Evolutionary conservation across 257 asterid genomes (phyloP).

Genomic region (Lavandula angustifolia): DNA sequence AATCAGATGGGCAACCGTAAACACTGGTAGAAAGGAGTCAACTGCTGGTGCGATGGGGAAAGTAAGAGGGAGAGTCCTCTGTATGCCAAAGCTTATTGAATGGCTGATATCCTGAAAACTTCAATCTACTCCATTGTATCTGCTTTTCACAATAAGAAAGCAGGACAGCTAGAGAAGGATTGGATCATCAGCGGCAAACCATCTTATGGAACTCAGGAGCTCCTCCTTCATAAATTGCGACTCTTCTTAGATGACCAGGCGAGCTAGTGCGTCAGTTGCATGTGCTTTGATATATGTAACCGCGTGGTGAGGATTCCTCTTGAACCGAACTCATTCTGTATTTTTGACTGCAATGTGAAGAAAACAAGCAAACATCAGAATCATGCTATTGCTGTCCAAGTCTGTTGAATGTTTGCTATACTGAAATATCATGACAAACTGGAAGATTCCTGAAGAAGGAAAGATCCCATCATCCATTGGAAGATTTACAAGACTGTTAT

Average conservation of each 20-base stretch:
- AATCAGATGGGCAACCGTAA: constrained; percentile 82
- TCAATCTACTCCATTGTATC: constrained; percentile 70
- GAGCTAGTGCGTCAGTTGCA: constrained; percentile 46
- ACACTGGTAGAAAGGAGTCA: constrained; percentile 69
- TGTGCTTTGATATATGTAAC: not conserved
- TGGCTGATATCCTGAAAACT: constrained; percentile 79
- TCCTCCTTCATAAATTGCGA: constrained; percentile 71
- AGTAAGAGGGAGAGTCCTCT: constrained; percentile 73
- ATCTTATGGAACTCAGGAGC: constrained; percentile 72
- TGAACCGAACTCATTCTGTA: too few species aligned
- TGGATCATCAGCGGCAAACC: constrained; percentile 76
- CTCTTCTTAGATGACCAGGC: constrained; percentile 80
- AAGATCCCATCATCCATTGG: too few species aligned
- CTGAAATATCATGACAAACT: too few species aligned
- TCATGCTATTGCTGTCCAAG: too few species aligned
- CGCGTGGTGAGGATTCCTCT: too few species aligned
- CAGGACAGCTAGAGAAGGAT: constrained; percentile 75
- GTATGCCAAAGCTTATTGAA: constrained; percentile 67
- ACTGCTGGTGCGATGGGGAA: constrained; percentile 54
- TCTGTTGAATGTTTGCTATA: too few species aligned
- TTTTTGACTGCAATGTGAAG: too few species aligned
- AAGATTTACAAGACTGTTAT: too few species aligned
- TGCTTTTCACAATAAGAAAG: constrained; percentile 72
- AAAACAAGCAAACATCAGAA: too few species aligned
- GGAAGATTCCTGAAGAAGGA: too few species aligned